phyloP scores from a whole-genome alignment of 257 asterid species.

The Solanum chiquidenum region DNA sequence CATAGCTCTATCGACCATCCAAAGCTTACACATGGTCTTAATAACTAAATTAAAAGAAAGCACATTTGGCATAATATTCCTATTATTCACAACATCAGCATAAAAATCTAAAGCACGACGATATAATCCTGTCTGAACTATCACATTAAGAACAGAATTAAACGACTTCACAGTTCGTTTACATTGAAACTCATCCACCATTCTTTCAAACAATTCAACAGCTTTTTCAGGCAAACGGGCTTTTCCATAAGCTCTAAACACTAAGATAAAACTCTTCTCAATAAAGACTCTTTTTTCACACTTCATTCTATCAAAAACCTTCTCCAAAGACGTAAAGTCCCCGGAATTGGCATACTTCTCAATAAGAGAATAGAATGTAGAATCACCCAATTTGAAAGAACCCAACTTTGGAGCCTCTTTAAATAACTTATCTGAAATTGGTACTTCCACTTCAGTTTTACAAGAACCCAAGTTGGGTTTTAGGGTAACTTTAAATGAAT shows the following conservation, averaged over 20 bases:
- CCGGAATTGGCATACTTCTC: constrained; percentile 51
- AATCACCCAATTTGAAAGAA: constrained; percentile 68
- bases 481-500: constrained; percentile 5
- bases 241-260: constrained; percentile 74
- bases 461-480: neutral
- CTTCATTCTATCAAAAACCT: constrained; percentile 58
- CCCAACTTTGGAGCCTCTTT: constrained; percentile 37
- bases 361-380: constrained; percentile 70
- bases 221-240: constrained; percentile 55
- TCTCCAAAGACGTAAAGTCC: constrained; percentile 63
- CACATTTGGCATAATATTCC: constrained; percentile 40
- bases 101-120: constrained; percentile 55
- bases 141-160: constrained; percentile 74
- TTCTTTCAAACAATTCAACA: constrained; percentile 45
- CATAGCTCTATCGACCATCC: constrained; percentile 45
- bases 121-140: constrained; percentile 51
- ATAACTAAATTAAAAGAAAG: constrained; percentile 73
- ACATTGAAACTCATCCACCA: constrained; percentile 71
- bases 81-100: constrained; percentile 28
- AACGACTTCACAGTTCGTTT: constrained; percentile 67
- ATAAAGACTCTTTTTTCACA: constrained; percentile 47
- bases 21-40: constrained; percentile 60
- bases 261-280: constrained; percentile 59
- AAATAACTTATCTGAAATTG: constrained; percentile 50
- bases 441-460: constrained; percentile 14